phyloP scores from a whole-genome alignment of 2,329 filamentous ascomycete genomes.

The Penicillium sp. region DNA sequence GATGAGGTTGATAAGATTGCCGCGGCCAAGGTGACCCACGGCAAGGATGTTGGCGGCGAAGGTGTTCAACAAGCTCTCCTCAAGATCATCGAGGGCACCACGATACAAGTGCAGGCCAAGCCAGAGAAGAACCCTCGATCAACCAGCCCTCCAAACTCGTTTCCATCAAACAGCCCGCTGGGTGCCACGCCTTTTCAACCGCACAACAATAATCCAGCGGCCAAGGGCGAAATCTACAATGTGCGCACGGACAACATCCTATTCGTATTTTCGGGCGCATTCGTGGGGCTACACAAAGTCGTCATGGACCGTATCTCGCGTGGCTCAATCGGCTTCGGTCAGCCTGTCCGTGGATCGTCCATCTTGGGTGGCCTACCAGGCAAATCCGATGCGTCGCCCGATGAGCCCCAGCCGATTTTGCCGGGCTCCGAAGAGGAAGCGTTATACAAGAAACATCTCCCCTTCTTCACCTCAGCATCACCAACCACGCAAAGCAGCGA shows the following conservation, averaged over 20 bases:
- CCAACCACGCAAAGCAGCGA: constrained; percentile 40
- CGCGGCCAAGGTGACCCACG: constrained; percentile 80
- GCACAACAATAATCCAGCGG: constrained; percentile 31
- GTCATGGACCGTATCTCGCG: constrained; percentile 85
- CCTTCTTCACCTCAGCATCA: constrained; percentile 61
- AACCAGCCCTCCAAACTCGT: constrained; percentile 40
- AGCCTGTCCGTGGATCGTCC: constrained; percentile 65
- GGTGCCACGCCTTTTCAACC: constrained; percentile 34
- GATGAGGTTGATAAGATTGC: constrained; percentile 99
- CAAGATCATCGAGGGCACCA: constrained; percentile 95
- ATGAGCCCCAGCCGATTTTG: constrained; percentile 52
- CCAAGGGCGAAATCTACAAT: constrained; percentile 64
- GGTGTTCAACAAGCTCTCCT: constrained; percentile 94
- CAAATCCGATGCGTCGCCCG: constrained; percentile 23
- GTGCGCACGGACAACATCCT: constrained; percentile 95
- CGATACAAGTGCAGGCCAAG: constrained; percentile 88
- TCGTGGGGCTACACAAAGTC: constrained; percentile 86
- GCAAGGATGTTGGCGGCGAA: constrained; percentile 92
- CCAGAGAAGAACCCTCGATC: constrained; percentile 47
- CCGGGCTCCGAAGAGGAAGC: constrained; percentile 67
- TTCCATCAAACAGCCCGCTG: constrained; percentile 42
- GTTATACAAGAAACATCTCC: constrained; percentile 60
- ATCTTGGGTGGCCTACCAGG: constrained; percentile 30
- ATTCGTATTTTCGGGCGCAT: constrained; percentile 95
- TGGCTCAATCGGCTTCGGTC: constrained; percentile 87